Conservation (phyloP, 2,329 filamentous ascomycete species). For the Pochonia chlamydosporia region DNA sequence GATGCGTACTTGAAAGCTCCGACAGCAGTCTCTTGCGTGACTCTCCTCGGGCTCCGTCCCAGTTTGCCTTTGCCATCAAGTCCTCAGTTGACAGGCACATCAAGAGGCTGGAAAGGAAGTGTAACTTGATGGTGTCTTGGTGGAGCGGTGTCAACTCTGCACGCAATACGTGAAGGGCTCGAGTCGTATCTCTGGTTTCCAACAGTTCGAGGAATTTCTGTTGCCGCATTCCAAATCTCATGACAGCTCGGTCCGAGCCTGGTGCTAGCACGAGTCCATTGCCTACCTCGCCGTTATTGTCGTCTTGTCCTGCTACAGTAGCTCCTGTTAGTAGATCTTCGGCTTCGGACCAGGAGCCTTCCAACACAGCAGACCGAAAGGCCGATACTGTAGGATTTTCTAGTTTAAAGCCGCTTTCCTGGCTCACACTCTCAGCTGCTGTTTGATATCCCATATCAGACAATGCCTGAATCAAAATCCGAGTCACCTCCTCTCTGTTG, state of each 20-base stretch:
- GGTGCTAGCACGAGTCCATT: conserved; percentile 69
- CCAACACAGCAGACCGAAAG: conserved; percentile 74
- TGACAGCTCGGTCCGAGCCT: conserved; percentile 67
- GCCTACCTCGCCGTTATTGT: conserved; percentile 27
- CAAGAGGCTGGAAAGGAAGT: conserved; percentile 79
- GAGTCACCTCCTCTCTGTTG: conserved; percentile 85
- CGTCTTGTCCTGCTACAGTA: conserved; percentile 14
- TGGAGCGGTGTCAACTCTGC: conserved; percentile 82
- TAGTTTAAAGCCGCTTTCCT: conserved; percentile 80
- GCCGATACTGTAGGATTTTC: conserved; percentile 83
- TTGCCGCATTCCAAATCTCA: conserved; percentile 84
- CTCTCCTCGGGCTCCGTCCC: conserved; percentile 74
- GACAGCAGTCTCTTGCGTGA: conserved; percentile 73
- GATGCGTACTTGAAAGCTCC: conserved; percentile 69
- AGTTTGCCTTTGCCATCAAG: conserved; percentile 68
- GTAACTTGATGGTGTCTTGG: conserved; percentile 69
- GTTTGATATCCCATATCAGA: conserved; percentile 79
- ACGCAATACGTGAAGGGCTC: conserved; percentile 76
- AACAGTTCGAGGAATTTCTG: conserved; percentile 94
- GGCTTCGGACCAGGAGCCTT: conserved; percentile 79
- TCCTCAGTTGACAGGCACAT: conserved; percentile 82
- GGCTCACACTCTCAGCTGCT: conserved; percentile 68
- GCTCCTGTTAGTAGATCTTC: conserved; percentile 69
- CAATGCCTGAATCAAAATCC: conserved; percentile 86
- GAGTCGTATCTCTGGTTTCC: conserved; percentile 65